Evolutionary conservation across 1,139 yeast species (phyloP).

Genomic region (Diutina pseudorugosa): DNA sequence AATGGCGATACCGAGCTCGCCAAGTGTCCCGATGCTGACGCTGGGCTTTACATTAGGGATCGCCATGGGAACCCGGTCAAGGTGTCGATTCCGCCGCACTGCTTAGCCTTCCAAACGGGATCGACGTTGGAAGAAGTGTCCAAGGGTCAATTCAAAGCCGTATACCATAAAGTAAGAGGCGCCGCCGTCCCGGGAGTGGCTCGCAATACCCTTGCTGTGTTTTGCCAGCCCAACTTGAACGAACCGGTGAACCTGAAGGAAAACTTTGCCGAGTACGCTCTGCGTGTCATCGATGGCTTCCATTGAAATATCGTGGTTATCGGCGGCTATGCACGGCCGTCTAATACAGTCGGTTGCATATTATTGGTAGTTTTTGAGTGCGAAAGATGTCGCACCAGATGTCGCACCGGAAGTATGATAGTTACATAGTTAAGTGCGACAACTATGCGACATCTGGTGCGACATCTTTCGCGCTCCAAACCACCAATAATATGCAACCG

Average conservation of each 20-base stretch:
- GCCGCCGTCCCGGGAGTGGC: conserved; percentile 22
- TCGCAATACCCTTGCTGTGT: conserved; percentile 51
- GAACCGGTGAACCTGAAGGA: conserved; percentile 31
- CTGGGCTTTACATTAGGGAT: conserved; percentile 44
- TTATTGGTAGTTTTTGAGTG: too few relatives aligned
- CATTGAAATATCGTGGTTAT: neutral
- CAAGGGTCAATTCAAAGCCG: conserved; percentile 40
- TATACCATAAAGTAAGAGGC: conserved; percentile 48
- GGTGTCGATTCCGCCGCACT: conserved; percentile 42
- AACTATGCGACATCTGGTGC: too few relatives aligned
- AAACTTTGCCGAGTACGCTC: conserved; percentile 40
- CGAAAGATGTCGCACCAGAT: too few relatives aligned
- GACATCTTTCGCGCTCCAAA: too few relatives aligned
- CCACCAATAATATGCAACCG: too few relatives aligned
- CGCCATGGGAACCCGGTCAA: conserved; percentile 34
- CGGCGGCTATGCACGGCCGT: neutral
- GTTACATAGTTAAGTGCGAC: too few relatives aligned
- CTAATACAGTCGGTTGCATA: too few relatives aligned
- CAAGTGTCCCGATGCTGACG: conserved; percentile 29
- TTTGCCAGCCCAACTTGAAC: conserved; percentile 49
- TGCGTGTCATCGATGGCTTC: conserved; percentile 17
- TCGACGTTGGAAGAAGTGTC: conserved; percentile 46
- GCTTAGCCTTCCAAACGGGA: conserved; percentile 56
- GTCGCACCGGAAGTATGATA: too few relatives aligned
- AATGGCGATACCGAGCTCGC: conserved; percentile 9